A percentile compares a stretch with the other conserved stretches of the same genome.
Evolutionary conservation across 2,329 filamentous ascomycete species (phyloP).

Genomic region (Ophiosphaerella herpotricha): DNA sequence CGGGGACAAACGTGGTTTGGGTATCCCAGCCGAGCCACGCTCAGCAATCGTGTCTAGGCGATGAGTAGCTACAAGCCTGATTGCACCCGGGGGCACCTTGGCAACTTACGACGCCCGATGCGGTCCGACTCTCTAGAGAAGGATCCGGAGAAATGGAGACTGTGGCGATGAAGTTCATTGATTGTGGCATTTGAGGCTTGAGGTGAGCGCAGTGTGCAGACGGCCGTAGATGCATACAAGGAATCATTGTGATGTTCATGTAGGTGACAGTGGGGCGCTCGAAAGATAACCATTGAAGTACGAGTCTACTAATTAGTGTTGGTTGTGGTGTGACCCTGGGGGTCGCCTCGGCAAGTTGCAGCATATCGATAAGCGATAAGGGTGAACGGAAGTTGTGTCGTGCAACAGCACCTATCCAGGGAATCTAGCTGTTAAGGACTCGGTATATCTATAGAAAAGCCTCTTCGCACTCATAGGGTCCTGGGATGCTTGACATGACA

Average conservation of each 20-base stretch:
- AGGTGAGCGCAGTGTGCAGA: not conserved
- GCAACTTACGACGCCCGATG: constrained; percentile 13
- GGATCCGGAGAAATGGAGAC: constrained; percentile 5
- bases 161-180: not conserved
- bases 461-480: no score
- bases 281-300: no score
- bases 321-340: not conserved
- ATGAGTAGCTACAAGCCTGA: constrained; percentile 13
- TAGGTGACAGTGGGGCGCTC: no score
- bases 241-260: not conserved
- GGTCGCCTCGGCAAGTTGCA: constrained; percentile 7
- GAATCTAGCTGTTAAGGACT: no score
- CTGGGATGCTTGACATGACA: no score
- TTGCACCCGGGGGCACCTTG: constrained; percentile 20
- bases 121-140: constrained; percentile 27
- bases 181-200: not conserved
- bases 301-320: no score
- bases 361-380: constrained; percentile 10
- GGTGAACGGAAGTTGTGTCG: no score
- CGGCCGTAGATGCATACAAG: no score
- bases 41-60: constrained; percentile 9
- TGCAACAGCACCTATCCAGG: no score
- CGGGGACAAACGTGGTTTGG: constrained; percentile 1
- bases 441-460: no score
- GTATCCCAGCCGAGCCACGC: constrained; percentile 6